A percentile compares a stretch with the other conserved stretches of the same genome.
Evolutionary conservation across 2,329 filamentous ascomycete genomes (phyloP).

Genomic region (Microsporum audouinii): DNA sequence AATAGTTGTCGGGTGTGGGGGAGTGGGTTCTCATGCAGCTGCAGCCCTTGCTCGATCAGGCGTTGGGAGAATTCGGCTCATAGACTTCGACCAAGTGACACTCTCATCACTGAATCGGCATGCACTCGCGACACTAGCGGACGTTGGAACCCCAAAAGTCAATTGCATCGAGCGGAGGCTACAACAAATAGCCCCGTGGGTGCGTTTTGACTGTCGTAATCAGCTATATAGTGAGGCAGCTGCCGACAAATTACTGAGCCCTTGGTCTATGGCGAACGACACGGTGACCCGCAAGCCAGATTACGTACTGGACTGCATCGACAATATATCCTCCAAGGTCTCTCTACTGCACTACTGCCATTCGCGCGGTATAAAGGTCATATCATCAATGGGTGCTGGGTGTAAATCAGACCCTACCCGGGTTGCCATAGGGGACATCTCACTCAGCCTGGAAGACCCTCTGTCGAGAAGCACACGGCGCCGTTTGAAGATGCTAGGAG

Average conservation of each 20-base stretch:
- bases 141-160: conserved; percentile 89
- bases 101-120: conserved; percentile 92
- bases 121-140: conserved; percentile 82
- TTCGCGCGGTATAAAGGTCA: conserved; percentile 63
- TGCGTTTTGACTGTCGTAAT: conserved; percentile 71
- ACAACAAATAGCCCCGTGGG: conserved; percentile 83
- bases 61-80: conserved; percentile 71
- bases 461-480: conserved; percentile 75
- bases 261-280: conserved; percentile 46
- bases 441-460: conserved; percentile 73
- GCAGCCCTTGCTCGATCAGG: conserved; percentile 80
- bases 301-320: conserved; percentile 93
- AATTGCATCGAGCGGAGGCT: conserved; percentile 67
- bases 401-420: conserved; percentile 81
- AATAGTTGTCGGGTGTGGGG: conserved; percentile 82
- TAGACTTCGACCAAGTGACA: conserved; percentile 97
- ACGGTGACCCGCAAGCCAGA: conserved; percentile 49
- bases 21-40: conserved; percentile 84
- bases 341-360: conserved; percentile 80
- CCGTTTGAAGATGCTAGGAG: conserved; percentile 61
- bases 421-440: conserved; percentile 85
- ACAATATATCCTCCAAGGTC: conserved; percentile 97
- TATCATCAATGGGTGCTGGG: conserved; percentile 91
- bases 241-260: conserved; percentile 55
- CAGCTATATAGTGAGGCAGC: conserved; percentile 65